phyloP scores from a whole-genome alignment of 208 protist species.

The Acanthamoeba polyphaga region DNA sequence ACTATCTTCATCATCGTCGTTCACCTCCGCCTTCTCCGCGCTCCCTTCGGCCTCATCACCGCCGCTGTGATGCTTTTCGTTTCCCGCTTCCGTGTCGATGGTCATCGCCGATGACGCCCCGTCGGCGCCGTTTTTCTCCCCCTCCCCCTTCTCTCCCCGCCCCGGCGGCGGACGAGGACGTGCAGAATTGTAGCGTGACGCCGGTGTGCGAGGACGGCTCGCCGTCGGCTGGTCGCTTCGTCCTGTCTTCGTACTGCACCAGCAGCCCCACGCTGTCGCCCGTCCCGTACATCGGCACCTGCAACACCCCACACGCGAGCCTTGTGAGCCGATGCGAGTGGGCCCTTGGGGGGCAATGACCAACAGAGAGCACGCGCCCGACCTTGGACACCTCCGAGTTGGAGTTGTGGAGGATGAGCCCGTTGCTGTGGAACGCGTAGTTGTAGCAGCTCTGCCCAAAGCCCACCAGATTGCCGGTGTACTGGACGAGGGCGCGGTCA shows the following conservation, averaged over 20 bases:
- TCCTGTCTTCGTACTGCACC: constrained; percentile 11
- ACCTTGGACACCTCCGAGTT: background rate
- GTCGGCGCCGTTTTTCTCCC: no score
- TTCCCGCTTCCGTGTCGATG: no score
- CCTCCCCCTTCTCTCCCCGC: background rate
- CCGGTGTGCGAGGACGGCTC: background rate
- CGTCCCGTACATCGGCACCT: constrained; percentile 6
- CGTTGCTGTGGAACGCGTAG: constrained; percentile 47
- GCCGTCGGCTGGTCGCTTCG: background rate
- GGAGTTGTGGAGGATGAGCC: constrained; percentile 1
- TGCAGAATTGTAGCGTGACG: background rate
- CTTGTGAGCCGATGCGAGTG: no score
- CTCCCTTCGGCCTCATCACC: background rate
- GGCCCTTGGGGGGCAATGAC: background rate
- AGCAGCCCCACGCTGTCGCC: constrained; percentile 13
- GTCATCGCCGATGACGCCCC: no score
- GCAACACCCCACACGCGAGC: background rate
- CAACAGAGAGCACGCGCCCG: no score
- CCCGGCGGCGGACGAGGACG: background rate
- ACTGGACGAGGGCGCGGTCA: background rate
- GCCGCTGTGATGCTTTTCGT: background rate
- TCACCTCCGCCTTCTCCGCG: background rate
- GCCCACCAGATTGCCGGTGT: constrained; percentile 20
- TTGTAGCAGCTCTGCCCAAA: constrained; percentile 37
- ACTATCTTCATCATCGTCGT: background rate